phyloP scores from a whole-genome alignment of 169 alveolate genomes.

The Blepharisma undulans region DNA sequence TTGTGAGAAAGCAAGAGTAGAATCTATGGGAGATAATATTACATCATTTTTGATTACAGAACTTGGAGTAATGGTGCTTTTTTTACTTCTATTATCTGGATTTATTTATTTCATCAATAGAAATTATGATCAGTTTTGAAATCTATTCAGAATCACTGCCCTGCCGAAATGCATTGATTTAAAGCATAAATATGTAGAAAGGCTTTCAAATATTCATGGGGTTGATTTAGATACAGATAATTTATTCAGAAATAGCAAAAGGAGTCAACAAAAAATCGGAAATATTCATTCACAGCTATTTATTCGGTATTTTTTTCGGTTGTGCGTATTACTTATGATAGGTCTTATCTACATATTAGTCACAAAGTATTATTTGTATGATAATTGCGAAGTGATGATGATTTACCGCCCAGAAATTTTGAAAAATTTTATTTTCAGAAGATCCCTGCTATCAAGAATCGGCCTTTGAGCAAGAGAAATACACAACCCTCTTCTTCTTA shows the following conservation, averaged over 20 bases:
- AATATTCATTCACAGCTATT: not conserved
- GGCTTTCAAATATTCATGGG: not conserved
- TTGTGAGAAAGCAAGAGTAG: not conserved
- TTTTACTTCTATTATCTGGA: not conserved
- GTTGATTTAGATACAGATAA: not conserved
- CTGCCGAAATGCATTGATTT: not conserved
- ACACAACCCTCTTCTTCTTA: not conserved
- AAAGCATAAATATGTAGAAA: not conserved
- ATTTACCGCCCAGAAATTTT: not conserved
- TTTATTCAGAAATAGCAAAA: not conserved
- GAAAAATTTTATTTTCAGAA: not conserved
- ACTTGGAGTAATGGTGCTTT: not conserved
- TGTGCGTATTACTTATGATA: not conserved
- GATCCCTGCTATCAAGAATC: not conserved
- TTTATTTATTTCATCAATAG: not conserved
- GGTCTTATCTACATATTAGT: not conserved
- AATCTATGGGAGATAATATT: not conserved
- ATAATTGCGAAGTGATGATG: not conserved
- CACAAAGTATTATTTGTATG: not conserved
- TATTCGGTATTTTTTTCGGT: not conserved
- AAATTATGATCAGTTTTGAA: not conserved
- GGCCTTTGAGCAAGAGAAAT: not conserved
- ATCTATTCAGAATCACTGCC: not conserved
- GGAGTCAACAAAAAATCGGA: not conserved
- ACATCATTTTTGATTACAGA: not conserved